These are phyloP conservation scores for Bryopsis sp. DNA, from an alignment of 139 green algal genomes.

Conservation along the genomic window DNA sequence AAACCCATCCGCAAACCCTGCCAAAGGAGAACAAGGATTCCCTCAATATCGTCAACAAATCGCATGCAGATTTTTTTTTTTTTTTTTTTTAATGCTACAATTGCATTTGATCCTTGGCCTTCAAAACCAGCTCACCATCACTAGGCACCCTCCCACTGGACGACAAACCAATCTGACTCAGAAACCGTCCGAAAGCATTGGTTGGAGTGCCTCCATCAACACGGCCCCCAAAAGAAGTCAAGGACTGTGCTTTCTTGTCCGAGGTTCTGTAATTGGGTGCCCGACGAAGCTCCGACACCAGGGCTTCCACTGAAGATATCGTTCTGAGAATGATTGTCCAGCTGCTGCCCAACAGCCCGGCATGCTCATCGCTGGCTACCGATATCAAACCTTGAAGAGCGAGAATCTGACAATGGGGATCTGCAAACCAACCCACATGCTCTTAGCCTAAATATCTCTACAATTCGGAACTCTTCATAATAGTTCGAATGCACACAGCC, in stretches of 20 bases:
- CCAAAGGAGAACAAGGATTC: neutral
- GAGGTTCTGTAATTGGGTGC: neutral
- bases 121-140: too few species aligned
- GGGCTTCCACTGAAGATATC: conserved; percentile 54
- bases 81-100: too few species aligned
- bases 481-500: too few species aligned
- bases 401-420: conserved; percentile 45
- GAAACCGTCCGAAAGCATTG: conserved; percentile 9
- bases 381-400: conserved; percentile 50
- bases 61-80: too few species aligned
- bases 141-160: neutral
- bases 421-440: too few species aligned
- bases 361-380: conserved; percentile 43
- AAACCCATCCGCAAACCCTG: neutral
- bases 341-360: conserved; percentile 52
- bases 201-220: too few species aligned
- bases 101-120: too few species aligned
- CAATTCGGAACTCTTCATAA: too few species aligned
- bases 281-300: conserved; percentile 31
- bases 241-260: too few species aligned
- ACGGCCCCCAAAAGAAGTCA: too few species aligned
- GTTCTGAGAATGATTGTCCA: conserved; percentile 67
- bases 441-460: too few species aligned
- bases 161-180: conserved; percentile 12
- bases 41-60: too few species aligned